These are phyloP conservation scores for Harringtonia lauricola DNA, from an alignment of 2,329 filamentous ascomycete genomes.

Conservation along the genomic window DNA sequence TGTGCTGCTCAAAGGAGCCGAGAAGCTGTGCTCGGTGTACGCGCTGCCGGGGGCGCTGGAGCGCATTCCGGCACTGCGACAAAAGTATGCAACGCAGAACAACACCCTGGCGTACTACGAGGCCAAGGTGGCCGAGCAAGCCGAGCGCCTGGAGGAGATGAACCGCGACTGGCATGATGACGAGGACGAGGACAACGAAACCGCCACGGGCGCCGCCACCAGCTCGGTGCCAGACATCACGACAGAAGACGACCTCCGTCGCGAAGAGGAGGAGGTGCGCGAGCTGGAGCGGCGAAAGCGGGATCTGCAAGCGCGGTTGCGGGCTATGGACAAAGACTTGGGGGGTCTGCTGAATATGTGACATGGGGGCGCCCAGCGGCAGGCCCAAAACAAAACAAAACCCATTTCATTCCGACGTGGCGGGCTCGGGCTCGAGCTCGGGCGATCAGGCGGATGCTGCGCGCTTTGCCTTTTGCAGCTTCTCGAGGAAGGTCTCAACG, in stretches of 20 bases:
- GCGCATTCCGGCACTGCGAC: constrained; percentile 60
- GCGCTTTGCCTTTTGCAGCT: constrained; percentile 44
- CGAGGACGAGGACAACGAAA: constrained; percentile 31
- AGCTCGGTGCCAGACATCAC: constrained; percentile 29
- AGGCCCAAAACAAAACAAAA: neutral
- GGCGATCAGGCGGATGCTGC: neutral
- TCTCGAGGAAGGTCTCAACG: constrained; percentile 50
- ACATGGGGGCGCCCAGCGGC: constrained; percentile 9
- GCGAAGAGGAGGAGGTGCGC: constrained; percentile 56
- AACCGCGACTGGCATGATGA: constrained; percentile 51
- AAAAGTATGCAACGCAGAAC: constrained; percentile 58
- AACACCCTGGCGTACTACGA: constrained; percentile 75
- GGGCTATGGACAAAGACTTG: constrained; percentile 44
- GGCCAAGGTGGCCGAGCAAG: constrained; percentile 65
- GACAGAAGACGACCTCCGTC: constrained; percentile 53
- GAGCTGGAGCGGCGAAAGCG: constrained; percentile 45
- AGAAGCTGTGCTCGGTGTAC: constrained; percentile 84
- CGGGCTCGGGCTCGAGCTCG: no score
- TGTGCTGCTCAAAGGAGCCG: constrained; percentile 71
- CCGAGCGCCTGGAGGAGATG: constrained; percentile 60
- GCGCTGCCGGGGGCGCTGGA: constrained; percentile 69
- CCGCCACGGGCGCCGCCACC: constrained; percentile 22
- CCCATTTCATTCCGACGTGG: no score
- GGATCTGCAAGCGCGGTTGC: constrained; percentile 41
- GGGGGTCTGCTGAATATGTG: constrained; percentile 43